Evolutionary conservation across 371 early-diverging fungal species (phyloP), one percentile per base, ranked within the genome.

Genomic region (Lichtheimia ramosa): DNA sequence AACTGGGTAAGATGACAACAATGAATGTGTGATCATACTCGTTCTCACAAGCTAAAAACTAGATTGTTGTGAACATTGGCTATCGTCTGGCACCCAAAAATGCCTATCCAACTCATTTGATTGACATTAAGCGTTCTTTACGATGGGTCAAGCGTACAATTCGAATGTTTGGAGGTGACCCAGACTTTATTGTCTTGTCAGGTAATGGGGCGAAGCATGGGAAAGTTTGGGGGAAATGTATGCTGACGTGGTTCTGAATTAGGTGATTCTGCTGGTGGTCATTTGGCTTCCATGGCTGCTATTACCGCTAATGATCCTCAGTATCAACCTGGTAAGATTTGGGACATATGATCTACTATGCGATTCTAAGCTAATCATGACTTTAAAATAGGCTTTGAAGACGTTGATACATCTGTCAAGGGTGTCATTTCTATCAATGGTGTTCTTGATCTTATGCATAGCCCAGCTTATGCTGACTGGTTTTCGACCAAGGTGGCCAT

Each of bases 101-200:
- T 40, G 66, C 80, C 8, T 88, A 88, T 51, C 84, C 87, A 5
- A 77, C 82, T 16, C 90, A 89, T 61, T 61, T 92, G 25, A 70
- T 77, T 10, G 91, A 92, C 63, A 81, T 85, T 41, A 91, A 92
- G 58, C 83, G 90, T 5, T 89, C 89, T 23, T 63, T 92, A 27
- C 81, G 90, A 12, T 92, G 91, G 90, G 68, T 86, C 41, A 85
- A 82, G 62, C 64, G 71, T 34, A 81, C 83, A 55, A 83, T 90
- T 54, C 64, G 66, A 27, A 65, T 68, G 1, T 90, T 83, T 70
- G 91, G 91, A 25, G 92, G 92, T 14, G 83, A 90, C 55, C 86
- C 90, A 0, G 58, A 75, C 41, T 89, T 84, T 53, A 72, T 92
- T 51, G 79, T 87, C 3, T 70, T 89, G 13, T 69, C 81, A 21